Percentiles rank a stretch among this genome's conserved stretches.
Evolutionary conservation across 257 asterid species (phyloP).

Genomic region (Petunia axillaris): DNA sequence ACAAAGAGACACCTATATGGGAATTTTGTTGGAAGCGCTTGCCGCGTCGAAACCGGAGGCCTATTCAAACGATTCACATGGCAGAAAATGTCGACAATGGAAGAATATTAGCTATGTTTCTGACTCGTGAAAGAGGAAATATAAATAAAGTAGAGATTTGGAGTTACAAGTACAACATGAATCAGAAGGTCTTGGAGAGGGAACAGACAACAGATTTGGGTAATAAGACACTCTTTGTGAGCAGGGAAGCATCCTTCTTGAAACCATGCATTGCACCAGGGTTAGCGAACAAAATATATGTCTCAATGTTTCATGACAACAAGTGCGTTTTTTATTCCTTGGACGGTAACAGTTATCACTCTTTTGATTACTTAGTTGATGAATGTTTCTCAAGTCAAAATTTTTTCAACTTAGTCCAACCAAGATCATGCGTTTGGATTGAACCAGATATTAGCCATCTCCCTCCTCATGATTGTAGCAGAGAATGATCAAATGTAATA

Average conservation of each 20-base stretch:
- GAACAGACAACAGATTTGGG: neutral
- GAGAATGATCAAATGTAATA: no score
- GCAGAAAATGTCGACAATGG: neutral
- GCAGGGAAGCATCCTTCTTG: neutral
- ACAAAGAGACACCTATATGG: neutral
- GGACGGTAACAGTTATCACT: neutral
- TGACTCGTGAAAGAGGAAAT: neutral
- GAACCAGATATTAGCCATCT: neutral
- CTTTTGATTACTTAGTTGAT: neutral
- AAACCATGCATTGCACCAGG: neutral
- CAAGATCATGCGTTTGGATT: neutral
- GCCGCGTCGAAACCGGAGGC: neutral
- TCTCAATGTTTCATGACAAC: neutral
- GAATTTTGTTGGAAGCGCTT: neutral
- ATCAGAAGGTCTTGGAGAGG: neutral
- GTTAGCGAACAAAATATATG: neutral
- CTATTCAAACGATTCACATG: neutral
- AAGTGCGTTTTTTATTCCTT: neutral
- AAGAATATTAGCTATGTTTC: neutral
- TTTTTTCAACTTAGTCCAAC: neutral
- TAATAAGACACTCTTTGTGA: constrained; percentile 1
- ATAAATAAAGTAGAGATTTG: neutral
- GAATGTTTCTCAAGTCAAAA: neutral
- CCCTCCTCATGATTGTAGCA: no score
- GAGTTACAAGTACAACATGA: neutral